A percentile compares a stretch with the other conserved stretches of the same genome.
Evolutionary conservation across 2,329 filamentous ascomycete genomes (phyloP).

Genomic region (Fusarium sp.): DNA sequence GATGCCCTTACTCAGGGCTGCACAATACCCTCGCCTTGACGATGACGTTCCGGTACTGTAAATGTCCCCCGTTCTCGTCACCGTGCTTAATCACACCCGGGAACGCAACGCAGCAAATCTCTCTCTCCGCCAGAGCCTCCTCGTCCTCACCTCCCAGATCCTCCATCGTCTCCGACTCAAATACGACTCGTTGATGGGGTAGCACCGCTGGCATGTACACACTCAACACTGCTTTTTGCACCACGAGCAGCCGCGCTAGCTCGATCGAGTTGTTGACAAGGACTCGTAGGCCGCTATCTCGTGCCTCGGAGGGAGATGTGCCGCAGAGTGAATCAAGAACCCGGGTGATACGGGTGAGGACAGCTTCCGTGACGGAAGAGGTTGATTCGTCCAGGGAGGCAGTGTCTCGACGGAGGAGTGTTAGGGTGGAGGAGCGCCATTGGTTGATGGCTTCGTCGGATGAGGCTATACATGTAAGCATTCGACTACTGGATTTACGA

Average conservation of each 20-base stretch:
- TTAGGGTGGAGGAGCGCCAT: constrained; percentile 77
- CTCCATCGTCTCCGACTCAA: constrained; percentile 75
- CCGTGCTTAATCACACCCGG: constrained; percentile 76
- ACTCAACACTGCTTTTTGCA: constrained; percentile 72
- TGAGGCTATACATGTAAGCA: constrained; percentile 50
- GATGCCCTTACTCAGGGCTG: constrained; percentile 57
- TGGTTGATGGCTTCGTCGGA: constrained; percentile 72
- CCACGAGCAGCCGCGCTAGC: constrained; percentile 69
- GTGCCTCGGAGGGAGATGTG: constrained; percentile 56
- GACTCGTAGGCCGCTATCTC: constrained; percentile 68
- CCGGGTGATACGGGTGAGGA: constrained; percentile 64
- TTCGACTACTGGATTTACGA: not conserved
- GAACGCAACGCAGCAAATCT: constrained; percentile 75
- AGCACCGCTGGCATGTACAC: constrained; percentile 69
- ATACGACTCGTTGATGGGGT: constrained; percentile 69
- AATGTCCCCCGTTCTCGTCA: constrained; percentile 74
- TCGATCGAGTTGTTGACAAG: constrained; percentile 70
- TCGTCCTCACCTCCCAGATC: constrained; percentile 76
- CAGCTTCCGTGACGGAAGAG: constrained; percentile 56
- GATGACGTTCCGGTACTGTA: constrained; percentile 75
- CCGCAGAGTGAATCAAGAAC: constrained; percentile 67
- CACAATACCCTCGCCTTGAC: constrained; percentile 78
- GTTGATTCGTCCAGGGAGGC: constrained; percentile 64
- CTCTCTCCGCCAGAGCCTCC: constrained; percentile 65
- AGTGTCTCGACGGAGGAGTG: constrained; percentile 70